Evolutionary conservation across 306 rosid genomes (phyloP).

Genomic region (Calophaca sinica): DNA sequence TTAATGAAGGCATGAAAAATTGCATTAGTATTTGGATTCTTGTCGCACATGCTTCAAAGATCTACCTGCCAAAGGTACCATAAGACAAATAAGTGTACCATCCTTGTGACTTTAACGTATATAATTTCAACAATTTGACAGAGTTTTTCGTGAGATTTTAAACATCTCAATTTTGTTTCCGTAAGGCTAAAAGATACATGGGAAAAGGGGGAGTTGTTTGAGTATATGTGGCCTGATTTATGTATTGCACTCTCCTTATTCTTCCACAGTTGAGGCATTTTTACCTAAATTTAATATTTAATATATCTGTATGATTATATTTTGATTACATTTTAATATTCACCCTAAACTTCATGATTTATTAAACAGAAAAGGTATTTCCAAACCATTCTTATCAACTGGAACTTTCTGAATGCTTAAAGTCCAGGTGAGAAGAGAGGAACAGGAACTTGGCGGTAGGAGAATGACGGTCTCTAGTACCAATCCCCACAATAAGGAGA

Average conservation of each 20-base stretch:
- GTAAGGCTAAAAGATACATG: not conserved
- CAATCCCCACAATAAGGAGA: conserved; percentile 75
- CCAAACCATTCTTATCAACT: not conserved
- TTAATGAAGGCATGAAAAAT: too few relatives aligned
- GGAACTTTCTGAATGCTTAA: conserved; percentile 29
- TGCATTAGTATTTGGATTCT: not conserved
- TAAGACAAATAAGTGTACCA: not conserved
- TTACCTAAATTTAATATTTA: conserved; percentile 18
- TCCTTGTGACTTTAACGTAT: not conserved
- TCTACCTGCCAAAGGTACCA: not conserved
- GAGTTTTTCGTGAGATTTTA: not conserved
- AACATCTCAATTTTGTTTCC: conserved; percentile 13
- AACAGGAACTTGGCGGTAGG: conserved; percentile 18
- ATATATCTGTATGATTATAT: conserved; percentile 10
- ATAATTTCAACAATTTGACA: not conserved
- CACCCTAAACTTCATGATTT: conserved; percentile 9
- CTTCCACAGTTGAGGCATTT: not conserved
- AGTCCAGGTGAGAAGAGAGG: conserved; percentile 42
- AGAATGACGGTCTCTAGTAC: conserved; percentile 69
- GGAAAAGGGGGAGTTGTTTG: not conserved
- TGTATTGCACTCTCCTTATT: not conserved
- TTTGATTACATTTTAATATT: conserved; percentile 4
- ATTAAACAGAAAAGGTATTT: conserved; percentile 18
- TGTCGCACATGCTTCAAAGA: not conserved
- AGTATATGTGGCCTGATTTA: conserved; percentile 4